These are phyloP conservation scores for Trichoderma lentiforme DNA, from an alignment of 2,329 filamentous ascomycete species.

Conservation along the genomic window DNA sequence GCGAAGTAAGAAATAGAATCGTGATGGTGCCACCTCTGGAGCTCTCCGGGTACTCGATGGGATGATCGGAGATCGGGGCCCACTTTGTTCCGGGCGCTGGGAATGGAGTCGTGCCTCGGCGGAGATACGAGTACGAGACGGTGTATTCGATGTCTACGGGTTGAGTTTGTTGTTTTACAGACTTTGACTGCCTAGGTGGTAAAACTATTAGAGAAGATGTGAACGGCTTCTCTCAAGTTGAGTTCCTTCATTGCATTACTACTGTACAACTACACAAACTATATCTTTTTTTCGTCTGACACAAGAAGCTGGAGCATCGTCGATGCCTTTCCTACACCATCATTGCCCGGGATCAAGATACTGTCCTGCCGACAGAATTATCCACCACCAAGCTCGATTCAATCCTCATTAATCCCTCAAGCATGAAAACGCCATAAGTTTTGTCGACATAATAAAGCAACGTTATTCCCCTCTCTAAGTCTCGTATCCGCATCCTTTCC, in stretches of 20 bases:
- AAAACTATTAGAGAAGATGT: neutral
- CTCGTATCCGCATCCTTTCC: neutral
- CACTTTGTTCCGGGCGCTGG: slow-evolving; percentile 10
- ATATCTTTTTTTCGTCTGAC: neutral
- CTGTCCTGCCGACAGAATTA: neutral
- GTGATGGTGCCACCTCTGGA: slow-evolving; percentile 4
- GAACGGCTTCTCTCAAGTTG: neutral
- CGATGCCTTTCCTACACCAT: neutral
- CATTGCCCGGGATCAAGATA: neutral
- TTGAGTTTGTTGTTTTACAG: neutral
- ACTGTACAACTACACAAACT: neutral
- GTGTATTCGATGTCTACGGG: neutral
- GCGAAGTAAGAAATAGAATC: neutral
- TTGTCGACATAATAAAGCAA: neutral
- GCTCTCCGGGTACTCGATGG: neutral
- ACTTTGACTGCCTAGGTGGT: neutral
- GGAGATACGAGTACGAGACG: neutral
- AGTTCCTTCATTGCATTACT: neutral
- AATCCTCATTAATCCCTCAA: neutral
- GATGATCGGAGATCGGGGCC: slow-evolving; percentile 15
- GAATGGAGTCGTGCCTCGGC: neutral
- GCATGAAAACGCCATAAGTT: slow-evolving; percentile 3
- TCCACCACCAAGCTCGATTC: neutral
- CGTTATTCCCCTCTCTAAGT: neutral
- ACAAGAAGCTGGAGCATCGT: neutral